Conservation (phyloP, 495 filamentous ascomycete genomes). For the Penicillium crystallinum region DNA sequence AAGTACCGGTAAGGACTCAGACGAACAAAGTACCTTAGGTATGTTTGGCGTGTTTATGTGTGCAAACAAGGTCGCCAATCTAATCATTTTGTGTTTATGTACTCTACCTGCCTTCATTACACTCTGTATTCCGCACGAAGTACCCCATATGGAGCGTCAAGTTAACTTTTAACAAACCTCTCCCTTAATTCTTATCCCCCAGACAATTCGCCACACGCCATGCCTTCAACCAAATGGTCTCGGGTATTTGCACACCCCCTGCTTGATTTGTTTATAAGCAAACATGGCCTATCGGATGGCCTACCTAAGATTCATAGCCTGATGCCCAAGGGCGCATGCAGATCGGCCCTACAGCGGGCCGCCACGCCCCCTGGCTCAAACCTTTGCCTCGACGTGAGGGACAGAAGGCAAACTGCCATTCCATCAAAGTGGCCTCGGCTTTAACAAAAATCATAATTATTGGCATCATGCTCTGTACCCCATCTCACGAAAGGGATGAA, state of each 20-base stretch:
- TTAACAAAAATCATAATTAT: background rate
- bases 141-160: background rate
- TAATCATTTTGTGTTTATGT: too few relatives aligned
- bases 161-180: background rate
- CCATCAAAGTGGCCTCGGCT: background rate
- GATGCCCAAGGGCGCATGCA: constrained; percentile 2
- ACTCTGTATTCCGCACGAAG: too few relatives aligned
- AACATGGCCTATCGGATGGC: constrained; percentile 19
- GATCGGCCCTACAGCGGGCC: constrained; percentile 9
- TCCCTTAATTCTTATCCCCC: constrained; percentile 15
- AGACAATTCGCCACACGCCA: constrained; percentile 5
- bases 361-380: background rate
- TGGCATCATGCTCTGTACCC: background rate
- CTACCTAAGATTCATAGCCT: background rate
- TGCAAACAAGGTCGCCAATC: too few relatives aligned
- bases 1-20: too few relatives aligned
- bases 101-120: too few relatives aligned
- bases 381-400: constrained; percentile 8
- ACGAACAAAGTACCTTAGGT: too few relatives aligned
- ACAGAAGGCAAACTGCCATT: constrained; percentile 2
- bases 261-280: constrained; percentile 7
- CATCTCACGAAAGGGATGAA: background rate
- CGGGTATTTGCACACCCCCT: constrained; percentile 1
- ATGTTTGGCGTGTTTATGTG: too few relatives aligned
- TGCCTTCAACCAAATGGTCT: background rate